phyloP scores from a whole-genome alignment of 2,329 filamentous ascomycete genomes.

The Metarhizium album region DNA sequence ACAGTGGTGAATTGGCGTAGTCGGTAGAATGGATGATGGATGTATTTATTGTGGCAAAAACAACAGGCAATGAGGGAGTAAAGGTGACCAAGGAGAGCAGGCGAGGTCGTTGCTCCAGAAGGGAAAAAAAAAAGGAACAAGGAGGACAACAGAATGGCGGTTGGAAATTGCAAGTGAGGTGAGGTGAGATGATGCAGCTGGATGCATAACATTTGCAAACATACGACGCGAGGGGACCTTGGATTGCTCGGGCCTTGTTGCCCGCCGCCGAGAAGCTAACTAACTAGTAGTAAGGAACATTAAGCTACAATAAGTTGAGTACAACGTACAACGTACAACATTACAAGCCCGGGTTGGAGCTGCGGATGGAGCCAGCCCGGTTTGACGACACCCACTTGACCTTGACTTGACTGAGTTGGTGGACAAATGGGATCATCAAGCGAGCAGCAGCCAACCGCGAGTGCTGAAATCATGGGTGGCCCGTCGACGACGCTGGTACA shows the following conservation, averaged over 20 bases:
- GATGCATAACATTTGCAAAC: neutral
- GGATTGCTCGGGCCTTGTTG: neutral
- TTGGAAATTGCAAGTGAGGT: slow-evolving; percentile 1
- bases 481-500: too few species aligned
- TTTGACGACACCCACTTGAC: neutral
- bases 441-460: too few species aligned
- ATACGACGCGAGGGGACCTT: neutral
- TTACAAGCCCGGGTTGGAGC: too few species aligned
- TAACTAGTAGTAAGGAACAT: too few species aligned
- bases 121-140: neutral
- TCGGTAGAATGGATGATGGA: neutral
- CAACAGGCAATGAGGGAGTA: slow-evolving; percentile 8
- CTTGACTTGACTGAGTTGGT: neutral
- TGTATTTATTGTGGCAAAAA: neutral
- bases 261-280: neutral
- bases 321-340: too few species aligned
- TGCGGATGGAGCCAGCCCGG: neutral
- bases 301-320: too few species aligned
- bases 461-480: too few species aligned
- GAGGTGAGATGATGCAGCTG: neutral
- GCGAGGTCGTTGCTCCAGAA: neutral
- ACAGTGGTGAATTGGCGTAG: slow-evolving; percentile 2
- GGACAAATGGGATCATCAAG: neutral
- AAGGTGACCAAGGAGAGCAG: slow-evolving; percentile 8
- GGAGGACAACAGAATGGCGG: neutral